Evolutionary conservation across 2,329 filamentous ascomycete genomes (phyloP), one percentile per base, ranked within the genome.

Genomic region (Trichoderma koningii): DNA sequence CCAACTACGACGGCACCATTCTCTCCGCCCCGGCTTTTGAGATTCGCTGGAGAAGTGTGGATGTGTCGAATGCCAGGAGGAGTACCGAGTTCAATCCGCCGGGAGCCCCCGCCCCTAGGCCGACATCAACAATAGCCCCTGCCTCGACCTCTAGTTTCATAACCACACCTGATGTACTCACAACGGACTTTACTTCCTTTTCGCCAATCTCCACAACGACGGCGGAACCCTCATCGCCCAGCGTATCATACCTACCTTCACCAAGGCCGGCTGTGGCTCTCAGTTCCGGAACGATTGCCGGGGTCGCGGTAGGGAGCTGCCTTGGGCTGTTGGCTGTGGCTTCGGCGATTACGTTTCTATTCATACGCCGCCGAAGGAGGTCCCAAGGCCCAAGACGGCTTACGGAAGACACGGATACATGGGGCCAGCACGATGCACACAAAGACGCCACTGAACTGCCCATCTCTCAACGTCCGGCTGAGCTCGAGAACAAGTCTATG

Each of bases 21-120:
- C 61, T 72, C 2, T 73, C 71, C 9, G 73, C 69, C 9, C 73
- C 73, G 9, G 73, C 73, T 38, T 74, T 74, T 48, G 73, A 74
- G 57, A 72, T 73, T 47, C 69, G 73, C 5, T 74, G 73, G 73
- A 67, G 69, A 26, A 65, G 65, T 12, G 65, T 63, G 45, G 71
- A 73, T 42, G 53, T 71, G 1, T 55, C 64, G n/a, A 26, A 52
- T 34, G 50, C 9, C 0, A 45, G 47, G 12, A 57, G 53, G 34
- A 59, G 52, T 21, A 64, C 59, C 4, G 38, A 50, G 21, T 26
- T 21, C 5, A 12, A 21, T 42, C 51, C 55, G 28, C 44, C 63
- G 12, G 63, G 52, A 3, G 45, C 50, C 7, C 41, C 41, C 7
- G 61, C 66, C 34, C 19, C 21, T 14, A 15, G 4, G 19, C 19